Evolutionary conservation across 1,284 basidiomycete genomes (phyloP), one percentile per base, ranked within the genome.

Genomic region (Irpex rosettiformis): DNA sequence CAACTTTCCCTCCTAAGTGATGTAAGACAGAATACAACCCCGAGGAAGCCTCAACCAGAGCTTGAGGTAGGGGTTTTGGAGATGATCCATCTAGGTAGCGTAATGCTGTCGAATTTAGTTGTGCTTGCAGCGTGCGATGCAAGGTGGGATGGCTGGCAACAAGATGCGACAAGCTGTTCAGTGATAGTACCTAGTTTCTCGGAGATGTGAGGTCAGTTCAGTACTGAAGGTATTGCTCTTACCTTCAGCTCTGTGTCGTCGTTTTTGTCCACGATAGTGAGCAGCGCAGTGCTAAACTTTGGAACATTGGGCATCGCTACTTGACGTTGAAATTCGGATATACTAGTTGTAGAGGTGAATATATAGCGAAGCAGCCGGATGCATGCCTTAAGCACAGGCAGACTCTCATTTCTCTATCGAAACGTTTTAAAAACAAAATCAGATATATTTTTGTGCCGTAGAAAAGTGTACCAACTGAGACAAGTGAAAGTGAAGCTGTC

Each of bases 291-390:
- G 57, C 82, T 84, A 69, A 87, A 85, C 72, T 91, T 93, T 11
- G 84, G 78, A 22, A 91, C 77, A 65, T 85, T 86, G 1, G 91
- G 90, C 6, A 78, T 76, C 21, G 81, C 82, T 1, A 92, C 75
- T 69, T 91, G 89, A 66, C 91, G 77, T 67, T 91, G 88, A 68
- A 90, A 92, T 70, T 93, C 91, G 24, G 83, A 74, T 25, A 83
- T 75, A 65, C 84, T 81, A 28, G 72, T 75, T 3, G 86, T 83
- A 52, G 72, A 72, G 28, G 75, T 80, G 64, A 91, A 86, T 8
- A 92, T 78, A 30, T 76, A 72, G 51, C 78, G 70, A 57, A 88
- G 62, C n/a, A 91, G 81, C 48, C 84, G 77, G 25, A 88, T 80
- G 8, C 82, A 76, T 3, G 80, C 82, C 67, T 83, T 89, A 30